Conservation (phyloP, 2,329 filamentous ascomycete genomes). For the Hypomyces rosellus region DNA sequence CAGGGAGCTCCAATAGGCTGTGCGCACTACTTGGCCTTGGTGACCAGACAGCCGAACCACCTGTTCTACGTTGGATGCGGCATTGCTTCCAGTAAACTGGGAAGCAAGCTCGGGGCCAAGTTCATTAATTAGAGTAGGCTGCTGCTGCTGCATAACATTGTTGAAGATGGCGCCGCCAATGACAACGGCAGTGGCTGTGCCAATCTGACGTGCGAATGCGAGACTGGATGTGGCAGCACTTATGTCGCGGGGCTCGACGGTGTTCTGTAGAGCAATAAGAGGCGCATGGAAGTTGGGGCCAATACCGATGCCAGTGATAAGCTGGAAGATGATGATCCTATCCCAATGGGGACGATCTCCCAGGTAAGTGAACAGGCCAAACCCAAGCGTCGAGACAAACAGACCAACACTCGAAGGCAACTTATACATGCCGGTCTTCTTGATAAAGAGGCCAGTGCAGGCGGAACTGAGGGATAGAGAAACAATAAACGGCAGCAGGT, state of each 20-base stretch:
- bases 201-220: slow-evolving; percentile 61
- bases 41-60: slow-evolving; percentile 45
- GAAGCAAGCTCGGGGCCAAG: slow-evolving; percentile 46
- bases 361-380: slow-evolving; percentile 58
- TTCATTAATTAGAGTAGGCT: slow-evolving; percentile 38
- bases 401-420: slow-evolving; percentile 54
- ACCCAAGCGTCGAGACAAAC: slow-evolving; percentile 55
- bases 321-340: slow-evolving; percentile 55
- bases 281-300: slow-evolving; percentile 65
- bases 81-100: slow-evolving; percentile 49
- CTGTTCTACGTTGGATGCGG: slow-evolving; percentile 53
- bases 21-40: slow-evolving; percentile 37
- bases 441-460: slow-evolving; percentile 48
- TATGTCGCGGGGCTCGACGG: slow-evolving; percentile 55
- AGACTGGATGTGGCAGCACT: slow-evolving; percentile 64
- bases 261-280: slow-evolving; percentile 61
- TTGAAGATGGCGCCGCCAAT: slow-evolving; percentile 75
- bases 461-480: slow-evolving; percentile 59
- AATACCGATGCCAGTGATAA: slow-evolving; percentile 57
- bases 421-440: slow-evolving; percentile 60
- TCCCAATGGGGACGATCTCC: slow-evolving; percentile 47
- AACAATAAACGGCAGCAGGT: slow-evolving; percentile 64
- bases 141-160: slow-evolving; percentile 60
- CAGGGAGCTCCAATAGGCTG: slow-evolving; percentile 44
- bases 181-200: slow-evolving; percentile 61